Evolutionary conservation across 2,329 filamentous ascomycete genomes (phyloP), one percentile per base, ranked within the genome.

Genomic region (Fusarium sp.): DNA sequence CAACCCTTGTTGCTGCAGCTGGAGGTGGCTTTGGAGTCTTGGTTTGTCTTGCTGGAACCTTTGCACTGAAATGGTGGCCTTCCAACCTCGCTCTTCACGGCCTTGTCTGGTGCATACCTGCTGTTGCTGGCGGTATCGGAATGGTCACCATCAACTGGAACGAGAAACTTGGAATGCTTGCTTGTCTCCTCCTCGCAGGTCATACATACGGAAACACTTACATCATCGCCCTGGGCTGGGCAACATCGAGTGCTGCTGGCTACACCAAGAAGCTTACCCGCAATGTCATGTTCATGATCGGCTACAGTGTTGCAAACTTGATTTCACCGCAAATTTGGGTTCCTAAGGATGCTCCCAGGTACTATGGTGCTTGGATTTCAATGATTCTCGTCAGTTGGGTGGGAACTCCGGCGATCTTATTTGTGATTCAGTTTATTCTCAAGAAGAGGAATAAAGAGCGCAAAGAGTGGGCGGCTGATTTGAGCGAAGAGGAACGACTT

Each of bases 181-280:
- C 76, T 6, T 78, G 75, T n/a, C 62, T 79, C 22, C 61, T 79
- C n/a, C 74, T 79, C 5, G 77, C 77, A 10, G 81, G 80, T 14
- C 78, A 82, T 30, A 83, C 81, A 1, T 83, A 82, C 20, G 75
- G 75, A 28, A 73, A 74, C 28, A 65, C 64, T 14, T 67, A 67
- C 4, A 67, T 67, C 39, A 67, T 67, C 5, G 64, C 64, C 6
- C 6, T 67, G 26, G 64, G 64, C 2, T 67, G 64, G 64, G 64
- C 64, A 18, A 67, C 64, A 20, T 67, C 64, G 3, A 67, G 62
- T 28, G 64, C 64, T 12, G 64, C 64, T 10, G 64, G 64, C 6
- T 67, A 67, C 10, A 67, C 64, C 7, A 85, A 85, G 72, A 85
- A 85, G 68, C 81, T 83, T 6, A 84, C 83, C 7, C 79, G 82